These are phyloP conservation scores for Trypanosoma lewisi DNA, from an alignment of 208 protist genomes.

Conservation along the genomic window DNA sequence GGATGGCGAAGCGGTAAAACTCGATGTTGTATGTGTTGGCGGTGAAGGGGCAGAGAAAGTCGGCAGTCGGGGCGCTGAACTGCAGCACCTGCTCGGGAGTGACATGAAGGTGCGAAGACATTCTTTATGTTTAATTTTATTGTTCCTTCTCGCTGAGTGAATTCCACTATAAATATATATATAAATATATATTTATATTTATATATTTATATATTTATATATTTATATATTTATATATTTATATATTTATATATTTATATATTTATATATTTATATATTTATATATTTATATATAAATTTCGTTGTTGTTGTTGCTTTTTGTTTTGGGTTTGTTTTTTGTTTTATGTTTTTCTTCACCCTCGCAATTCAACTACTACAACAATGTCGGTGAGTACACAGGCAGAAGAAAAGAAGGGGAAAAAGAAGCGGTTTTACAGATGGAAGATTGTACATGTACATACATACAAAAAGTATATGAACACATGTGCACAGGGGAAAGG, in stretches of 20 bases:
- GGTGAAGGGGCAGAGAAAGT: conserved; percentile 89
- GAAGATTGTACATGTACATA: background rate
- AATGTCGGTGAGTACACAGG: no score
- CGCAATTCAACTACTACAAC: no score
- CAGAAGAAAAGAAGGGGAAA: no score
- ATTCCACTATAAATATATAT: no score
- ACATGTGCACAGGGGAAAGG: no score
- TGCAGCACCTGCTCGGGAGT: conserved; percentile 72
- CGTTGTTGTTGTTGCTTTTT: background rate
- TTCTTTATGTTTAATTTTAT: conserved; percentile 7
- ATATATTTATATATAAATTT: no score
- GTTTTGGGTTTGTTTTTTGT: background rate
- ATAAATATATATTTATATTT: no score
- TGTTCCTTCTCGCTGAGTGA: background rate
- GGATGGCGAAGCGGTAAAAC: conserved; percentile 94
- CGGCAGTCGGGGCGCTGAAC: conserved; percentile 67
- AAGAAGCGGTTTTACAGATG: background rate
- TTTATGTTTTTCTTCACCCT: background rate
- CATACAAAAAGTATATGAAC: background rate
- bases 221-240: no score
- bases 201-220: no score
- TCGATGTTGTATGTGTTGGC: conserved; percentile 93
- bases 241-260: no score
- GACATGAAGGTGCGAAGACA: conserved; percentile 20
- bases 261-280: no score